Evolutionary conservation across 176 grass and related monocot species (phyloP), one percentile per base, ranked within the genome.

Genomic region (Triticum urartu): DNA sequence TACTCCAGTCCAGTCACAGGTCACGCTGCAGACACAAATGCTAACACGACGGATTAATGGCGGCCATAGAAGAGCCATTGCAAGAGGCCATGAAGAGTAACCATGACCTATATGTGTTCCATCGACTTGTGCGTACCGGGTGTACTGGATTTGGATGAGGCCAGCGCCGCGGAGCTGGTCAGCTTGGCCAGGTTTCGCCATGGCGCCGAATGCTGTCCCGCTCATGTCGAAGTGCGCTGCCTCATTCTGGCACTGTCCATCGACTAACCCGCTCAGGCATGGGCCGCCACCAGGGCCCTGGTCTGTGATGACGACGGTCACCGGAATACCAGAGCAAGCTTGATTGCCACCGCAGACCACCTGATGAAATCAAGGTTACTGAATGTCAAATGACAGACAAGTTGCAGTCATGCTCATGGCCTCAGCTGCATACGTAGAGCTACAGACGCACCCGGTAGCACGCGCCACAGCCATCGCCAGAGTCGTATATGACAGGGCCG

Each of bases 141-240:
- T 81, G 76, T 90, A 97, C 12, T 97, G 83, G 11, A 97, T 88
- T 72, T 91, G 82, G 26, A 97, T 79, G 40, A 91, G 84, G 65
- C 95, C 95, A 0, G 91, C 92, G 5, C 17, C 68, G 0, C 95
- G 92, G 58, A 97, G 92, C 45, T 93, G 85, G 28, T 97, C 89
- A 0, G 87, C 79, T 79, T 86, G 82, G 11, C 91, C 92, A 0
- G 89, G 83, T 77, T 81, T 84, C 2, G 95, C 95, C 92, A 97
- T 91, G 26, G 92, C 92, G 1, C 95, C 95, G 9, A 97, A 97
- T 6, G 92, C 87, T 2, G 95, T 93, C 33, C 95, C 95, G 34
- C 95, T 97, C 92, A 97, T 86, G 85, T 97, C 95, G 33, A 97
- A 97, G 74, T 97, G 95, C 11, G 72, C 89, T 39, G 89, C 81